Percentiles rank a stretch among this genome's conserved stretches.
These are phyloP conservation scores for Candida pseudoviswanathii DNA, from an alignment of 1,139 yeast genomes.

Conservation along the genomic window DNA sequence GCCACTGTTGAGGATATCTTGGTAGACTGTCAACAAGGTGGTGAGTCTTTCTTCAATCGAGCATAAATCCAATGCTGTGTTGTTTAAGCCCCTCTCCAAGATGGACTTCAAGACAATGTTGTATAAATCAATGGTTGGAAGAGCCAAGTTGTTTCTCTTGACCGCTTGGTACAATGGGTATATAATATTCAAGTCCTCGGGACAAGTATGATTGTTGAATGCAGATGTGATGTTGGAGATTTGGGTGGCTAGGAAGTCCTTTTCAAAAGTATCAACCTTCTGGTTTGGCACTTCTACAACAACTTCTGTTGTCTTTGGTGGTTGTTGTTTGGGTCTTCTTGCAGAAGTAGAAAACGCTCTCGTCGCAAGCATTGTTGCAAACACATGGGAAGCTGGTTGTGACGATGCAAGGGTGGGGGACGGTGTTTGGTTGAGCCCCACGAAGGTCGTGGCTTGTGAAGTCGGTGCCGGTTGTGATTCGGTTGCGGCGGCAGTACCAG, in stretches of 20 bases:
- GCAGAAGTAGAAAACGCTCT: constrained; percentile 11
- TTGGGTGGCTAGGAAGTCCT: constrained; percentile 26
- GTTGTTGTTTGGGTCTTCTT: constrained; percentile 5
- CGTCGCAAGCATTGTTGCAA: constrained; percentile 10
- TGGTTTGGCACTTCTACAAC: background rate
- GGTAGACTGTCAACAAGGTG: constrained; percentile 63
- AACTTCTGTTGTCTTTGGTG: background rate
- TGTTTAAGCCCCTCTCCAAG: constrained; percentile 30
- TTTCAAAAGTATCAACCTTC: constrained; percentile 21
- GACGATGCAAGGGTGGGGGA: constrained; percentile 1
- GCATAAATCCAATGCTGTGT: constrained; percentile 20
- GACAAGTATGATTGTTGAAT: constrained; percentile 17
- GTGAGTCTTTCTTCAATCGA: constrained; percentile 50
- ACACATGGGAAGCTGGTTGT: constrained; percentile 4
- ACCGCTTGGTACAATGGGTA: constrained; percentile 48
- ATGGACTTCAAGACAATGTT: constrained; percentile 42
- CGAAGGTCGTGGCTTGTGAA: background rate
- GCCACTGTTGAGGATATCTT: constrained; percentile 53
- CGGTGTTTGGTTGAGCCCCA: background rate
- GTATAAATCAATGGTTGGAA: constrained; percentile 37
- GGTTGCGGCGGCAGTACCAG: background rate
- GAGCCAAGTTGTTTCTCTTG: constrained; percentile 35
- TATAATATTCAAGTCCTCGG: constrained; percentile 33
- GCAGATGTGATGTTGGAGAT: constrained; percentile 20
- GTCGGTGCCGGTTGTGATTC: background rate